Evolutionary conservation across 331 rosid genomes (phyloP).

Genomic region (Pyracantha coccinea): DNA sequence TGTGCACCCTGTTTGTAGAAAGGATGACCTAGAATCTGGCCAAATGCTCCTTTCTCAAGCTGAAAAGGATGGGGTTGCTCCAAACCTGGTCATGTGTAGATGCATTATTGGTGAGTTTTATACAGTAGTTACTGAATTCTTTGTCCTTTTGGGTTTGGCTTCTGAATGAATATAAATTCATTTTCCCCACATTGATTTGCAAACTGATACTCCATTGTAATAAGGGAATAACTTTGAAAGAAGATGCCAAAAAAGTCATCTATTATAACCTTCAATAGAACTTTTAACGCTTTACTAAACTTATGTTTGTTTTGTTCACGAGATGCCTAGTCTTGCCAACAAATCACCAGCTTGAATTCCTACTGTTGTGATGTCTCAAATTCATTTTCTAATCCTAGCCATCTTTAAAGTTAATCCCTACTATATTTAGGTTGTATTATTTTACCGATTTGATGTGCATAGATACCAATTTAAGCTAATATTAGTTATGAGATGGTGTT

Average conservation of each 20-base stretch:
- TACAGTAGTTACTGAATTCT: neutral
- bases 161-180: neutral
- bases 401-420: neutral
- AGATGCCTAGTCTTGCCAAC: neutral
- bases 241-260: neutral
- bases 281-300: neutral
- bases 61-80: slow-evolving; percentile 58
- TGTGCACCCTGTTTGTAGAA: slow-evolving; percentile 35
- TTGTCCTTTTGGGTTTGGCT: neutral
- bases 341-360: neutral
- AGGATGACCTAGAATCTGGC: slow-evolving; percentile 70
- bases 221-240: neutral
- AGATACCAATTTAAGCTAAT: neutral
- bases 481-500: neutral
- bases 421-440: neutral
- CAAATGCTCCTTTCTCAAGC: slow-evolving; percentile 70
- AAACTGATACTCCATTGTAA: neutral
- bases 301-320: neutral
- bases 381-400: neutral
- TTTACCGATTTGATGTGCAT: neutral
- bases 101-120: slow-evolving; percentile 66
- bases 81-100: slow-evolving; percentile 50
- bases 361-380: neutral
- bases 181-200: neutral
- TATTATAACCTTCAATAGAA: neutral